Conservation (phyloP, 176 grass and related monocot genomes). For the Carex kokanica region DNA sequence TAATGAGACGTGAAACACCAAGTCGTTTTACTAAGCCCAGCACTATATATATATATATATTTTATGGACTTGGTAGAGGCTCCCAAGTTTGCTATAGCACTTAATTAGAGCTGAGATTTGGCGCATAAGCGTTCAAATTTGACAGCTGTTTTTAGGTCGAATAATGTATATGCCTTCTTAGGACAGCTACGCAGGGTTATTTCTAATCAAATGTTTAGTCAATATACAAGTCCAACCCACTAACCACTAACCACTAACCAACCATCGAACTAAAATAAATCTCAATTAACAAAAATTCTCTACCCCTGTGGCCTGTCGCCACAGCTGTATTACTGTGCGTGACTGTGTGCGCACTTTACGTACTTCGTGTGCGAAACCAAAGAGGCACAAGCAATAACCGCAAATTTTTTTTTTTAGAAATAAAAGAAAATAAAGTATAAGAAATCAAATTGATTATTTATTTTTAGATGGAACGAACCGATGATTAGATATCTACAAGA, state of each 20-base stretch:
- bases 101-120: background rate
- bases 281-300: background rate
- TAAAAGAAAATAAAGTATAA: no score
- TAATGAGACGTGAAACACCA: no score
- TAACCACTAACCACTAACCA: background rate
- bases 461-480: no score
- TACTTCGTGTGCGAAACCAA: background rate
- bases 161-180: background rate
- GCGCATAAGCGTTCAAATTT: background rate
- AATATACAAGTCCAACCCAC: background rate
- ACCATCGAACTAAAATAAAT: background rate
- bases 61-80: no score
- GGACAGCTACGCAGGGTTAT: background rate
- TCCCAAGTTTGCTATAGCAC: background rate
- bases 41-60: no score
- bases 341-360: background rate
- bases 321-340: background rate
- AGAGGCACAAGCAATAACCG: no score
- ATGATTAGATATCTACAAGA: no score
- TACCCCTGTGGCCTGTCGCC: background rate
- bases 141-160: constrained; percentile 7
- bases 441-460: no score
- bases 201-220: background rate
- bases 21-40: no score
- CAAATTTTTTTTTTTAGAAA: no score